These are phyloP conservation scores for Naegleria lovaniensis DNA, from an alignment of 208 protist genomes.

Conservation along the genomic window DNA sequence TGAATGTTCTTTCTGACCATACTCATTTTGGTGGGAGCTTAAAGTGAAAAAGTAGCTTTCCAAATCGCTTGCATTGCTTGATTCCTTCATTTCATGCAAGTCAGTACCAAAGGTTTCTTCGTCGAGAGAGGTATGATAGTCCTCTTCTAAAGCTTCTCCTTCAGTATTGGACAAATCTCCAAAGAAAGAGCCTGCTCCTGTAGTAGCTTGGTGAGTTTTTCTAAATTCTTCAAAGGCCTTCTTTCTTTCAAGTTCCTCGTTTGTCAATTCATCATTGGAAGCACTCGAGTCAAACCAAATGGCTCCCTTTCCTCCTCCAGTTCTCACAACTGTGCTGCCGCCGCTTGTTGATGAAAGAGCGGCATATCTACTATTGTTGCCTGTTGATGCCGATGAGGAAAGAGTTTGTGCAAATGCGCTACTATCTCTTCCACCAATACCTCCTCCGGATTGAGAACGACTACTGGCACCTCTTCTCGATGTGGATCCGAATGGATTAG, in stretches of 20 bases:
- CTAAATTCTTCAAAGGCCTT: slow-evolving; percentile 8
- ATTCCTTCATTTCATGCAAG: neutral
- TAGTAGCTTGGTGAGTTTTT: neutral
- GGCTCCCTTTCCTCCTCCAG: neutral
- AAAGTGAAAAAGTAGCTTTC: neutral
- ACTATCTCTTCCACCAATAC: neutral
- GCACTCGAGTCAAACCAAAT: neutral
- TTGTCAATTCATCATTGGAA: neutral
- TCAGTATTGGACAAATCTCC: neutral
- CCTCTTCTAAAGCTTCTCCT: neutral
- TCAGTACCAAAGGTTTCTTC: neutral
- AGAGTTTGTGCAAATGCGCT: neutral
- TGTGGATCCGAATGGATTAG: no score
- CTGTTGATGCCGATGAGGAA: neutral
- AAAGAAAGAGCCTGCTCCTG: neutral
- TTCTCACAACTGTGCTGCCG: neutral
- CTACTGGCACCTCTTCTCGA: no score
- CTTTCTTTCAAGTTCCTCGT: neutral
- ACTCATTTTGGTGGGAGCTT: neutral
- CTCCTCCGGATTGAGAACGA: neutral
- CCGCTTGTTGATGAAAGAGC: neutral
- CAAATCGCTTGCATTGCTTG: neutral
- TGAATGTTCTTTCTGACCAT: neutral
- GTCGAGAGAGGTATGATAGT: neutral
- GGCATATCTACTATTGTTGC: neutral